phyloP scores from a whole-genome alignment of 2,329 filamentous ascomycete species.

The Lizonia empirigonia region DNA sequence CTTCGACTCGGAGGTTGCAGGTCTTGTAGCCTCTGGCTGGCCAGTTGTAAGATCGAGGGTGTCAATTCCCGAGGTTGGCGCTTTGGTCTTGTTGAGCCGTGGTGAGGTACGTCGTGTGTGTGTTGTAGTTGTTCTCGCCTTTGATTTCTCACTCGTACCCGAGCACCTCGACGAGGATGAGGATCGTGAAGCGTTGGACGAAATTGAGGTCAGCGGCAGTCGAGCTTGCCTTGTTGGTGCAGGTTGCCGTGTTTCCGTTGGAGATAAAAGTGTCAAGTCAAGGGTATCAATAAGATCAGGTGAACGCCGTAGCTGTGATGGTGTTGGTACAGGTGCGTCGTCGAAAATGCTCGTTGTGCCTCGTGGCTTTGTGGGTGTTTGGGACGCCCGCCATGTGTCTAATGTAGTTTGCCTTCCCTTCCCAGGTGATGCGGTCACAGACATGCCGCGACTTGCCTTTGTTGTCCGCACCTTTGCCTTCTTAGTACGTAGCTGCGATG shows the following conservation, averaged over 20 bases:
- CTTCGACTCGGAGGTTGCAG: background rate
- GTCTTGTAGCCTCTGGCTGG: background rate
- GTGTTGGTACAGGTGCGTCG: constrained; percentile 22
- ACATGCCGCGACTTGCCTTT: constrained; percentile 17
- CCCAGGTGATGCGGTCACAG: constrained; percentile 25
- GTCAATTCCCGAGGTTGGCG: constrained; percentile 25
- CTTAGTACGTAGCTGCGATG: constrained; percentile 33
- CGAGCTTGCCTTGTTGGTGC: constrained; percentile 17
- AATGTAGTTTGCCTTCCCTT: constrained; percentile 39
- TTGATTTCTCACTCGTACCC: constrained; percentile 2
- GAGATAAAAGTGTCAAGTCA: constrained; percentile 40
- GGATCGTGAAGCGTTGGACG: constrained; percentile 32
- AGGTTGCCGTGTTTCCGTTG: constrained; percentile 5
- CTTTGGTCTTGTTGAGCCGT: constrained; percentile 26
- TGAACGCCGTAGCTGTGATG: constrained; percentile 21
- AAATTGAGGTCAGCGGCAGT: constrained; percentile 34
- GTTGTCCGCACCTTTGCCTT: constrained; percentile 25
- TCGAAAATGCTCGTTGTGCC: constrained; percentile 5
- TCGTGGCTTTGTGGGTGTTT: constrained; percentile 31
- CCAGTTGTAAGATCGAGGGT: constrained; percentile 29
- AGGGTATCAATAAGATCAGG: constrained; percentile 32
- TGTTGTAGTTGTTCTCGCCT: constrained; percentile 2
- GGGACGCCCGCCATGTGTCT: constrained; percentile 38
- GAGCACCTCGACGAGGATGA: constrained; percentile 18
- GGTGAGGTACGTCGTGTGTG: constrained; percentile 31